These are phyloP conservation scores for Exophiala phaeomuriformis DNA, from an alignment of 2,329 filamentous ascomycete species.

Conservation along the genomic window DNA sequence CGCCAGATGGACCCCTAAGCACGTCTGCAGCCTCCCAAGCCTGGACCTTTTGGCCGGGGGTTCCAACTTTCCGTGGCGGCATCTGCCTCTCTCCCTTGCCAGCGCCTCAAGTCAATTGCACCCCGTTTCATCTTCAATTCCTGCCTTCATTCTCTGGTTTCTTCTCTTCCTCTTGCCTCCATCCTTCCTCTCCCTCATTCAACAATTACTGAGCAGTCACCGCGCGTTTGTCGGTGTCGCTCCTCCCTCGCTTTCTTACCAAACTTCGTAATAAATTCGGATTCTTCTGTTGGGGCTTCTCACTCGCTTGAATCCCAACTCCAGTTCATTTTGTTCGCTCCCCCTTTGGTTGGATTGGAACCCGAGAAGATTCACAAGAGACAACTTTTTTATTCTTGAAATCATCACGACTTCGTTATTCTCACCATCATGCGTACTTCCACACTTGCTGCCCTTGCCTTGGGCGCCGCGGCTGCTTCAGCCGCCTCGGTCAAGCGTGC, in stretches of 20 bases:
- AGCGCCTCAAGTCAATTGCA: neutral
- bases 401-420: neutral
- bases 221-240: conserved; percentile 24
- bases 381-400: conserved; percentile 1
- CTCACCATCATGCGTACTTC: conserved; percentile 47
- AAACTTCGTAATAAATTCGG: conserved; percentile 25
- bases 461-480: conserved; percentile 42
- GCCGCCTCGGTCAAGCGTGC: conserved; percentile 38
- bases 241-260: conserved; percentile 26
- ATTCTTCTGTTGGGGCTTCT: conserved; percentile 17
- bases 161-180: neutral
- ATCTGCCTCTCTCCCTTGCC: too few relatives aligned
- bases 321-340: conserved; percentile 9
- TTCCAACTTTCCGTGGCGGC: too few relatives aligned
- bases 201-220: conserved; percentile 20
- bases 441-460: conserved; percentile 39
- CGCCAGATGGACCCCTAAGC: too few relatives aligned
- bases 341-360: conserved; percentile 3
- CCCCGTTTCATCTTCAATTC: neutral
- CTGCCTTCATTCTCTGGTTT: neutral
- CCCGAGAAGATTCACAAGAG: neutral
- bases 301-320: conserved; percentile 20
- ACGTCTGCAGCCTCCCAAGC: too few relatives aligned
- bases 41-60: too few relatives aligned
- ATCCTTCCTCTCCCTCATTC: conserved; percentile 2